Percentiles rank a stretch among this genome's conserved stretches.
phyloP scores from a whole-genome alignment of 2,329 filamentous ascomycete species.

The Furcasterigmium furcatum region DNA sequence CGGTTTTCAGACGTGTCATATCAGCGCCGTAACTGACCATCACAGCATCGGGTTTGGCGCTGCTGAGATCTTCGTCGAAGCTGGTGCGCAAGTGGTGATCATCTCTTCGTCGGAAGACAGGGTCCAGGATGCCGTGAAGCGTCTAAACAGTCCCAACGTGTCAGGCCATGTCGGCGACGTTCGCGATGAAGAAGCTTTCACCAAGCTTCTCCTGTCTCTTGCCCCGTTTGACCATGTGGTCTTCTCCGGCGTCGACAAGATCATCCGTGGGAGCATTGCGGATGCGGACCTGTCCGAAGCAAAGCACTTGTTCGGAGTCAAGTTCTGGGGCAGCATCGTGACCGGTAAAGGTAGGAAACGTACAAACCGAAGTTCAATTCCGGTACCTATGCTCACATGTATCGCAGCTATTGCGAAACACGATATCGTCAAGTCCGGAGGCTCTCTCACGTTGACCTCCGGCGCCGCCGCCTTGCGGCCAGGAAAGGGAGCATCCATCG shows the following conservation, averaged over 20 bases:
- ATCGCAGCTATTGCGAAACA: conserved; percentile 26
- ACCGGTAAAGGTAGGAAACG: conserved; percentile 29
- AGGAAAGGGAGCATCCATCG: conserved; percentile 29
- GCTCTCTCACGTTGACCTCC: conserved; percentile 32
- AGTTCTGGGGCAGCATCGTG: conserved; percentile 33
- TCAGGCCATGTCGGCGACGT: conserved; percentile 28
- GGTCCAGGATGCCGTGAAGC: conserved; percentile 24
- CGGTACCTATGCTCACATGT: neutral
- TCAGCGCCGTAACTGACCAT: neutral
- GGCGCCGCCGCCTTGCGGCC: conserved; percentile 29
- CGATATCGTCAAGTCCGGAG: conserved; percentile 29
- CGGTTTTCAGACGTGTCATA: neutral
- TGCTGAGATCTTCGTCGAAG: conserved; percentile 28
- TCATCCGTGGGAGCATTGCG: conserved; percentile 30
- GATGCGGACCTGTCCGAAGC: conserved; percentile 27
- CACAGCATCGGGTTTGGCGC: conserved; percentile 34
- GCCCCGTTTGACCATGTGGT: conserved; percentile 33
- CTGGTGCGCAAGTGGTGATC: conserved; percentile 28
- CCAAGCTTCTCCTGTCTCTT: conserved; percentile 21
- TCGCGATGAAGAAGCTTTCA: conserved; percentile 27
- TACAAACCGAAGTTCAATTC: neutral
- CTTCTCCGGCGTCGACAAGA: conserved; percentile 32
- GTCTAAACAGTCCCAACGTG: conserved; percentile 17
- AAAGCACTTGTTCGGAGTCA: conserved; percentile 31
- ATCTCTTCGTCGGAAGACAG: conserved; percentile 27